Evolutionary conservation across 164 flowering plant genomes (phyloP), one percentile per base, ranked within the genome.

Genomic region (Umbilicus rupestris): DNA sequence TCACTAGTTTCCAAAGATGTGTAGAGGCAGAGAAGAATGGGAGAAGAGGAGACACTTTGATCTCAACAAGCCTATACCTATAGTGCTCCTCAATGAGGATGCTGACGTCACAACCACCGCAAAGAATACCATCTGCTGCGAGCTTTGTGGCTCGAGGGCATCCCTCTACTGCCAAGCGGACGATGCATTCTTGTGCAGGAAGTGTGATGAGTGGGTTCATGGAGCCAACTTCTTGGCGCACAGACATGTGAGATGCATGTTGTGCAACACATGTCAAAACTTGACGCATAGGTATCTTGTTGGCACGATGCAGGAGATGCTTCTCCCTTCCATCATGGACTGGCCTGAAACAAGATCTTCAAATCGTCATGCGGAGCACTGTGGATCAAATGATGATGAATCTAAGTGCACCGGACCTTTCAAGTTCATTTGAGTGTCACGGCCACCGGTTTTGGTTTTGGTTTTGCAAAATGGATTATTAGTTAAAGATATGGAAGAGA

Each of bases 131-230:
- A 72, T 76, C n/a, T 8, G 44, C 17, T 79, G 85, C 33, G 86
- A 82, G 78, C 85, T 82, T n/a, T 82, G 84, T 33, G 46, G 72
- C 5, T 70, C 71, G 2, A 64, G 52, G 72, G 86, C 86, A n/a
- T 42, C 77, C 1, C 26, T 84, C 44, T 84, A 82, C 63, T 86
- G 88, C 68, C 75, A 76, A 58, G 88, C 91, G 0, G 91, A 86
- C 58, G 80, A 80, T 20, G 88, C 91, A 0, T 84, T 66, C 71
- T 70, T 86, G 16, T 84, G 91, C 47, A 8, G 64, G 22, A 79
- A 78, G 68, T 84, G 91, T 55, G 87, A 84, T 50, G 74, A 44
- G 67, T 66, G 65, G 74, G 87, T 83, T 47, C 88, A 86, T 68
- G 78, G 75, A 31, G 88, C 88, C 19, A 84, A 84, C 47, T 77